These are phyloP conservation scores for Sphagnum contortum DNA, from an alignment of 225 moss, liverwort and hornwort genomes.

Conservation along the genomic window DNA sequence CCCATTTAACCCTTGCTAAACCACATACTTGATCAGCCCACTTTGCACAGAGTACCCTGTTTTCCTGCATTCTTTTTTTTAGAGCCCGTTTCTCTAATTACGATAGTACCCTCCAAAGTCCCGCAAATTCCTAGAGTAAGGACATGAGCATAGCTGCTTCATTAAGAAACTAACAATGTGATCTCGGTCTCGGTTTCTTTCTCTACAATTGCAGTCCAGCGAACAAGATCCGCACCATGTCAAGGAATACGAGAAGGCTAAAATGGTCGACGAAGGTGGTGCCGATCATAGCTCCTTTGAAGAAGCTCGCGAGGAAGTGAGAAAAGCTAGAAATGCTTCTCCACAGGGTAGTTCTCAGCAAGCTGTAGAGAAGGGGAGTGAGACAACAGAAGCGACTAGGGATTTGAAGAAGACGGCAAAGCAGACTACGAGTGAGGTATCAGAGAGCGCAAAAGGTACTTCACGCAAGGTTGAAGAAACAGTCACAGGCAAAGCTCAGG, in stretches of 20 bases:
- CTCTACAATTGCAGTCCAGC: no score
- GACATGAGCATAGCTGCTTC: no score
- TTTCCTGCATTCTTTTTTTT: background rate
- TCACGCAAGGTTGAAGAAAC: conserved; percentile 19
- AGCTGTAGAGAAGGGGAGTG: background rate
- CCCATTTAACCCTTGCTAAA: no score
- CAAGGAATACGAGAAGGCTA: conserved; percentile 5
- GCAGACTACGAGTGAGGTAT: conserved; percentile 17
- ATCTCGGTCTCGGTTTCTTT: no score
- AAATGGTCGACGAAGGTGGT: conserved; percentile 15
- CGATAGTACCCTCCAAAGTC: background rate
- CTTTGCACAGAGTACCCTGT: background rate
- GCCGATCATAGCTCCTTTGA: conserved; percentile 7
- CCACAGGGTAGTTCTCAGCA: background rate
- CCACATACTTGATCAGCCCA: no score
- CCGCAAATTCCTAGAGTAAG: no score
- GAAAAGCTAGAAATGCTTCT: background rate
- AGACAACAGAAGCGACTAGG: background rate
- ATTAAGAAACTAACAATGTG: no score
- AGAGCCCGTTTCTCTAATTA: background rate
- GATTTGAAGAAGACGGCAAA: conserved; percentile 8
- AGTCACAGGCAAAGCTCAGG: conserved; percentile 22
- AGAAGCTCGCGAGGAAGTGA: conserved; percentile 5
- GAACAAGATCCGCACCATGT: background rate
- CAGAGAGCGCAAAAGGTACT: conserved; percentile 16